A percentile compares a stretch with the other conserved stretches of the same genome.
Evolutionary conservation across 495 filamentous ascomycete genomes (phyloP).

Genomic region (Parachaetomium inaequale): DNA sequence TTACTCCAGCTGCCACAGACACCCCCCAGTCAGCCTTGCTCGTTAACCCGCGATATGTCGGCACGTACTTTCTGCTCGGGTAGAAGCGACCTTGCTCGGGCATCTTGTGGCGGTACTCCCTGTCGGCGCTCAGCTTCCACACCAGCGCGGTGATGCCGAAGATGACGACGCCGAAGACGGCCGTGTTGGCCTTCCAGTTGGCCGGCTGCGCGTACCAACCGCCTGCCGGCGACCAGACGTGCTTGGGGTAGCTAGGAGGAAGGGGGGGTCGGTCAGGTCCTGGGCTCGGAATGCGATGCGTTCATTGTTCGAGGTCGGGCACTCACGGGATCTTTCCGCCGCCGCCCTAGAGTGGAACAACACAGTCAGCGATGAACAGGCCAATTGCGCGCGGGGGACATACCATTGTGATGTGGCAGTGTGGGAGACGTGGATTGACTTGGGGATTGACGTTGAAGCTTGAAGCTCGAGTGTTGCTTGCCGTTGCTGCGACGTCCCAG

Average conservation of each 20-base stretch:
- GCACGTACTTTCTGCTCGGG: constrained; percentile 89
- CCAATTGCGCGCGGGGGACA: constrained; percentile 8
- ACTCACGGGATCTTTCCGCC: constrained; percentile 89
- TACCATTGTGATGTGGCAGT: constrained; percentile 34
- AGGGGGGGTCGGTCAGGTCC: constrained; percentile 15
- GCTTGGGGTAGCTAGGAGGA: constrained; percentile 80
- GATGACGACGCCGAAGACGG: constrained; percentile 69
- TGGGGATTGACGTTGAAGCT: constrained; percentile 12
- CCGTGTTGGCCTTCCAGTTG: constrained; percentile 95
- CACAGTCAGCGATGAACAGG: constrained; percentile 36
- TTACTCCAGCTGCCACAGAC: constrained; percentile 72
- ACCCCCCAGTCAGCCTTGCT: constrained; percentile 7
- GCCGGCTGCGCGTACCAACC: constrained; percentile 93
- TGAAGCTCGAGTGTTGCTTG: background rate
- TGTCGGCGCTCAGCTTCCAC: constrained; percentile 79
- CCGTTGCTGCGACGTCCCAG: background rate
- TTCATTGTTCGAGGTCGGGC: constrained; percentile 15
- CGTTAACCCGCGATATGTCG: background rate
- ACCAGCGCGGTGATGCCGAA: constrained; percentile 68
- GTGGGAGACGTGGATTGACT: constrained; percentile 18
- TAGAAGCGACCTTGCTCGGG: constrained; percentile 85
- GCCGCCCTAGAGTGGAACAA: constrained; percentile 50
- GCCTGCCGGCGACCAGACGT: constrained; percentile 97
- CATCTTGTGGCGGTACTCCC: constrained; percentile 75
- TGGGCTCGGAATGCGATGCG: constrained; percentile 7